phyloP scores from a whole-genome alignment of 208 protist genomes.

The Trypanosoma cruzi region DNA sequence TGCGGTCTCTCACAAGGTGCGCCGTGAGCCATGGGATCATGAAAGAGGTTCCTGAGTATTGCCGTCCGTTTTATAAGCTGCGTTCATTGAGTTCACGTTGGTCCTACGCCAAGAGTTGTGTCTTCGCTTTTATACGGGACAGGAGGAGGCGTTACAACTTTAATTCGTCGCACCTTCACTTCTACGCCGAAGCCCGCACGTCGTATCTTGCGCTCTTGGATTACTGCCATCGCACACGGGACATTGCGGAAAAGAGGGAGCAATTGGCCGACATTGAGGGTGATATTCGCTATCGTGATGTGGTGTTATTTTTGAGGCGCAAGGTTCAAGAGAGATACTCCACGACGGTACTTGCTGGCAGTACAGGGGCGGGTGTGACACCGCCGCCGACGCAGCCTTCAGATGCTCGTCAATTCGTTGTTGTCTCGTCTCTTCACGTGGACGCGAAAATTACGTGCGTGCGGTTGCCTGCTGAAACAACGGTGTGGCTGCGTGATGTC shows the following conservation, averaged over 20 bases:
- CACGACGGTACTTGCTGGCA: background rate
- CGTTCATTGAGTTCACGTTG: slow-evolving; percentile 44
- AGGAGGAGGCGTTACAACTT: slow-evolving; percentile 71
- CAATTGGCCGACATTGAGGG: slow-evolving; percentile 69
- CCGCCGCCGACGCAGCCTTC: background rate
- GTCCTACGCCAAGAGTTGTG: slow-evolving; percentile 54
- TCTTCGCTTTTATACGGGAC: slow-evolving; percentile 57
- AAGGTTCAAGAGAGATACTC: slow-evolving; percentile 52
- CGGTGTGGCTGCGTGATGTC: slow-evolving; percentile 8
- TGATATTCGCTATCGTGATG: slow-evolving; percentile 74
- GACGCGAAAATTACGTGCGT: slow-evolving; percentile 44
- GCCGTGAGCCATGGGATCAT: slow-evolving; percentile 46
- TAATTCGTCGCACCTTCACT: slow-evolving; percentile 70
- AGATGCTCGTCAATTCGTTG: slow-evolving; percentile 12
- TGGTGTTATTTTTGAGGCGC: slow-evolving; percentile 63
- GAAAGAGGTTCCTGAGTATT: slow-evolving; percentile 52
- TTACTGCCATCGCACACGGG: slow-evolving; percentile 52
- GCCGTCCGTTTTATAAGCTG: slow-evolving; percentile 48
- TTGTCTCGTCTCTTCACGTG: slow-evolving; percentile 45
- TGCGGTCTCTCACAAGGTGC: slow-evolving; percentile 52
- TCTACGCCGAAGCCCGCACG: slow-evolving; percentile 57
- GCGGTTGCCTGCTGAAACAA: slow-evolving; percentile 31
- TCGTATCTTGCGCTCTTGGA: slow-evolving; percentile 76
- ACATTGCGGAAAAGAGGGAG: slow-evolving; percentile 40
- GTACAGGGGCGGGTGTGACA: background rate